These are phyloP conservation scores for Esteya vermicola DNA, from an alignment of 2,329 filamentous ascomycete species.

Conservation along the genomic window DNA sequence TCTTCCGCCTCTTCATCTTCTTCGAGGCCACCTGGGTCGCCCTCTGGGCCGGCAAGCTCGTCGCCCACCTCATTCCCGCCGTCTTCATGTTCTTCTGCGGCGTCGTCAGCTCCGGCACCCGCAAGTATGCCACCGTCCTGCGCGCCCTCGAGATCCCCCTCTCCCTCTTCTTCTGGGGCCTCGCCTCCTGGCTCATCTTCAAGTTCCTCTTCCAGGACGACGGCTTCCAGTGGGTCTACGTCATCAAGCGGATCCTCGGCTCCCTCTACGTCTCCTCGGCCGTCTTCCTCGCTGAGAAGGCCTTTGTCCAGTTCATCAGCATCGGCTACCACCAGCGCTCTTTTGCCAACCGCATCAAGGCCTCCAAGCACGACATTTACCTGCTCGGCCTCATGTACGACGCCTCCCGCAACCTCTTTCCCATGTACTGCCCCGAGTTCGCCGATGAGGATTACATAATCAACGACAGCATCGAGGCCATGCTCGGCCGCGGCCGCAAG, in stretches of 20 bases:
- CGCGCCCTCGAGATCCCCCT: constrained; percentile 50
- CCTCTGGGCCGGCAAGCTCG: constrained; percentile 53
- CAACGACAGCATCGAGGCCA: constrained; percentile 64
- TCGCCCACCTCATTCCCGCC: constrained; percentile 44
- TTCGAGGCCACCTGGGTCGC: constrained; percentile 54
- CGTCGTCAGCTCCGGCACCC: constrained; percentile 53
- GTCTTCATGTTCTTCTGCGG: constrained; percentile 57
- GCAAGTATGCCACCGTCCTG: constrained; percentile 56
- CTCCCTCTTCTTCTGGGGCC: constrained; percentile 54
- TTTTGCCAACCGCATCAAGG: constrained; percentile 69
- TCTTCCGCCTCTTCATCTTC: constrained; percentile 54
- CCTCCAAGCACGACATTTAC: constrained; percentile 75
- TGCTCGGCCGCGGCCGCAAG: constrained; percentile 45
- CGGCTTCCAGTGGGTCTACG: constrained; percentile 36
- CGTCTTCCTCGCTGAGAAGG: constrained; percentile 62
- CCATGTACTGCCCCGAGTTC: constrained; percentile 85
- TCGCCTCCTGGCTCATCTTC: constrained; percentile 49
- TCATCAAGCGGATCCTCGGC: constrained; percentile 49
- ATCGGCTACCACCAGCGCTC: constrained; percentile 77
- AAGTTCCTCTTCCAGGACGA: constrained; percentile 33
- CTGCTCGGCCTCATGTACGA: constrained; percentile 80
- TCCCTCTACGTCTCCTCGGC: constrained; percentile 54
- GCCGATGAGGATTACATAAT: constrained; percentile 85
- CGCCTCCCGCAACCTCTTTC: constrained; percentile 76
- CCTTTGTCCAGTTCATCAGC: constrained; percentile 68